Evolutionary conservation across 306 rosid species (phyloP).

Genomic region (Oemleria cerasiformis): DNA sequence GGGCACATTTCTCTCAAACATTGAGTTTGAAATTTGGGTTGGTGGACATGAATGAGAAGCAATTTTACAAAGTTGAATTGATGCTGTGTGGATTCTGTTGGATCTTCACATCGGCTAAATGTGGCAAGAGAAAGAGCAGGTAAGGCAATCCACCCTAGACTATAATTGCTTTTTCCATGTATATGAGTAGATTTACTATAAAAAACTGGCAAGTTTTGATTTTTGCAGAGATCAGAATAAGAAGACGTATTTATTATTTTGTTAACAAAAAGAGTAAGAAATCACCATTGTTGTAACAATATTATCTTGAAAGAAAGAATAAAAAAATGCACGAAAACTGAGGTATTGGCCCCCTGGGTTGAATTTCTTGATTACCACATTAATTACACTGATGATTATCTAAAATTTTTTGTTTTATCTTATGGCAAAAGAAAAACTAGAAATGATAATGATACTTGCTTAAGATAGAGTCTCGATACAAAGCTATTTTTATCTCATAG

Average conservation of each 20-base stretch:
- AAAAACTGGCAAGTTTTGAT: slow-evolving; percentile 4
- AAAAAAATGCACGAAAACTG: slow-evolving; percentile 16
- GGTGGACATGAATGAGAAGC: background rate
- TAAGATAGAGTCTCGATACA: no score
- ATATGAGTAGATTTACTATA: background rate
- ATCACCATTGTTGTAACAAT: background rate
- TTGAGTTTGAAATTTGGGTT: background rate
- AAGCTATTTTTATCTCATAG: no score
- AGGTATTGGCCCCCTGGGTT: slow-evolving; percentile 5
- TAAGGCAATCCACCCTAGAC: slow-evolving; percentile 9
- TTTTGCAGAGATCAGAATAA: background rate
- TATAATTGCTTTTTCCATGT: background rate
- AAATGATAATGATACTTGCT: no score
- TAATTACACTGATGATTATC: slow-evolving; percentile 9
- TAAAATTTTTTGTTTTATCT: slow-evolving; percentile 4
- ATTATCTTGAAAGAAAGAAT: background rate
- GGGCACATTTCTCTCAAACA: no score
- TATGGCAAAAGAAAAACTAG: background rate
- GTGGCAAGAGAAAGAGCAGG: background rate
- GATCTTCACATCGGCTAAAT: slow-evolving; percentile 25
- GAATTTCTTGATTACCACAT: slow-evolving; percentile 15
- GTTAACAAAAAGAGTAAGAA: background rate
- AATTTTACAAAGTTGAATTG: slow-evolving; percentile 9
- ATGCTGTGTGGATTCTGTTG: slow-evolving; percentile 17
- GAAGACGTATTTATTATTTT: slow-evolving; percentile 10